Base-by-base conservation (phyloP, 441 rosid species). In the Arabidopsis lyrata region DNA sequence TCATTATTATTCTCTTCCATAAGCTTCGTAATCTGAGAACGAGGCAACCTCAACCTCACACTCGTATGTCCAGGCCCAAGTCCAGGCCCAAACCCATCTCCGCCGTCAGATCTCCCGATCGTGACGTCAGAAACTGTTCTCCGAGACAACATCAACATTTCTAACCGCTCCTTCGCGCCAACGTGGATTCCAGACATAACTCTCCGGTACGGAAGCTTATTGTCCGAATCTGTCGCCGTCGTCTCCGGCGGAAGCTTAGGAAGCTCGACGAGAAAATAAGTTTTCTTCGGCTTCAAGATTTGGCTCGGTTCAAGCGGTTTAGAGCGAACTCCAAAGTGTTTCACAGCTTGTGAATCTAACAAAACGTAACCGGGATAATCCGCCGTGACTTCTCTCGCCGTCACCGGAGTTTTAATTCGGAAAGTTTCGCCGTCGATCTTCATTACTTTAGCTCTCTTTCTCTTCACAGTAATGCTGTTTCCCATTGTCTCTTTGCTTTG, bases 121-220 rank as follows among this genome's bases (percentile, higher is more conserved):
- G 84, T 9, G 5, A 89, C 80, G 72, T 87, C 90, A 0, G 91
- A 87, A 8, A 70, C 85, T 2, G 91, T 63, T 73, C 88, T 82
- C 69, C 91, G 74, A 1, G 90, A 84, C 11, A 89, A 72, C 94
- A 84, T 85, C 72, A 88, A 75, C 66, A 77, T 75, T 61, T 87
- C 91, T 29, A 87, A 78, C 82, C 90, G 35, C 50, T 89, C 94
- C 80, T 86, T 84, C 5, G 94, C 95, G 4, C 83, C 81, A 73
- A 89, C 83, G 55, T 81, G 84, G 8, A 87, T 80, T 1, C 81
- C 84, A 0, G 95, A 87, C 55, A 79, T 72, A 1, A 70, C 89
- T 66, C 90, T 63, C 81, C 95, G 50, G 57, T 56, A 75, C 0
- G 85, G 88, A 3, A 79, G 68, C 54, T 67, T 80, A 0, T 66